Base-by-base conservation (phyloP, 2,329 filamentous ascomycete species). In the Penicillium sp. region DNA sequence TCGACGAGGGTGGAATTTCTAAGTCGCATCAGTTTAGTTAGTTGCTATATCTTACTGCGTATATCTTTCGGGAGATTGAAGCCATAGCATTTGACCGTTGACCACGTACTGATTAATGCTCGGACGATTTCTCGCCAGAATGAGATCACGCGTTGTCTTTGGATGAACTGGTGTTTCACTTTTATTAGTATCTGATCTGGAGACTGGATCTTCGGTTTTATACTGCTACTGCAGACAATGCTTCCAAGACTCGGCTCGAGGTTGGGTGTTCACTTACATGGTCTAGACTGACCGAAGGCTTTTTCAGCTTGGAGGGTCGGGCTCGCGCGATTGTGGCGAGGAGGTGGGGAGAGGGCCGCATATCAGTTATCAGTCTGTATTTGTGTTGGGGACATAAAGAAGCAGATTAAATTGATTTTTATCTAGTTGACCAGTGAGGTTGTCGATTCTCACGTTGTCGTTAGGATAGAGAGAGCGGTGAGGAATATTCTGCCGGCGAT, bases 81-180 rank as follows among this genome's bases (percentile, higher is more conserved):
- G 5, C 3, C 19, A 3, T 22, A 22, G 22, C 22, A 25, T 8
- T 25, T 4, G 28, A 56, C n/a, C n/a, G n/a, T n/a, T n/a, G n/a
- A n/a, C n/a, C n/a, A n/a, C 62, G 52, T 59, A 69, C 70, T 72
- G 50, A 72, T 65, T 40, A 73, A 56, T 33, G 69, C 65, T 40
- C 73, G 61, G 10, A 72, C 57, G 29, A 75, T 72, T 28, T 72
- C 68, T 13, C 72, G 67, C 67, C 71, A 75, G 8, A 75, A 56
- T n/a, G 63, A 50, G n/a, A 75, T 53, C 0, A 70, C 71, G 7
- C 72, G 67, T 42, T 73, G 70, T 44, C 70, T 65, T 54, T 73
- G 70, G 30, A 75, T 67, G 36, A 75, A 75, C 70, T 72, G 28
- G 1, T 44, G 13, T 4, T 4, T 12, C 27, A 30, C 14, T 25